Percentiles rank a stretch among this genome's conserved stretches.
Conservation (phyloP, 495 filamentous ascomycete species). For the Neurospora sublineolata region DNA sequence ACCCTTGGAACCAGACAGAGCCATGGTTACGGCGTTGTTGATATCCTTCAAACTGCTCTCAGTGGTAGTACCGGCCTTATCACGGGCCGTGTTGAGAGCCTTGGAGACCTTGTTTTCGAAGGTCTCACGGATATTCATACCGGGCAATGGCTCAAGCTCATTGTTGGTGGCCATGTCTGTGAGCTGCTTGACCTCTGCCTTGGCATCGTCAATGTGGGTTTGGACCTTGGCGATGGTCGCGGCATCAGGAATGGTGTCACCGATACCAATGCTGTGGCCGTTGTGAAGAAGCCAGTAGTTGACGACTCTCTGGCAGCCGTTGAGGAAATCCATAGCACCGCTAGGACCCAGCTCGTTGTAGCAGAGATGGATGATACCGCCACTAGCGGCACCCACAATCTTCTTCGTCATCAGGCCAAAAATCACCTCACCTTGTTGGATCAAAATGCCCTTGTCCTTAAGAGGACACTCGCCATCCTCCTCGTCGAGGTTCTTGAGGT, state of each 20-base stretch:
- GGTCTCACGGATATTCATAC: slow-evolving; percentile 96
- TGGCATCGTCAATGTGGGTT: slow-evolving; percentile 62
- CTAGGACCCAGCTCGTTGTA: slow-evolving; percentile 84
- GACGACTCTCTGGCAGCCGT: slow-evolving; percentile 82
- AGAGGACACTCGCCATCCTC: slow-evolving; percentile 49
- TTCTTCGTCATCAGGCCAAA: slow-evolving; percentile 89
- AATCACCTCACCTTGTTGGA: slow-evolving; percentile 80
- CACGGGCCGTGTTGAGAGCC: slow-evolving; percentile 88
- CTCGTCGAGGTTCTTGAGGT: slow-evolving; percentile 53
- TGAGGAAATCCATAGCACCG: slow-evolving; percentile 89
- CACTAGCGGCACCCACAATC: slow-evolving; percentile 74
- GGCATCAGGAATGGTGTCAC: slow-evolving; percentile 89
- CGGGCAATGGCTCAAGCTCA: slow-evolving; percentile 73
- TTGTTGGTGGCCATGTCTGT: slow-evolving; percentile 73
- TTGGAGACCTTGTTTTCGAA: slow-evolving; percentile 94
- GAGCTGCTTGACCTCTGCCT: slow-evolving; percentile 62
- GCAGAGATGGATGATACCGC: slow-evolving; percentile 88
- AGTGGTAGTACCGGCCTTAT: slow-evolving; percentile 84
- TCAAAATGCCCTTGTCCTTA: slow-evolving; percentile 67
- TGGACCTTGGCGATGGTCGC: slow-evolving; percentile 74
- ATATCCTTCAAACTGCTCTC: slow-evolving; percentile 84
- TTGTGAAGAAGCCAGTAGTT: slow-evolving; percentile 98
- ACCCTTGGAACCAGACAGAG: slow-evolving; percentile 90
- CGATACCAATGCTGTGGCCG: slow-evolving; percentile 95
- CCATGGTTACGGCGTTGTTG: slow-evolving; percentile 96